Evolutionary conservation across 306 rosid genomes (phyloP).

Genomic region (Casuarina cunninghamiana): DNA sequence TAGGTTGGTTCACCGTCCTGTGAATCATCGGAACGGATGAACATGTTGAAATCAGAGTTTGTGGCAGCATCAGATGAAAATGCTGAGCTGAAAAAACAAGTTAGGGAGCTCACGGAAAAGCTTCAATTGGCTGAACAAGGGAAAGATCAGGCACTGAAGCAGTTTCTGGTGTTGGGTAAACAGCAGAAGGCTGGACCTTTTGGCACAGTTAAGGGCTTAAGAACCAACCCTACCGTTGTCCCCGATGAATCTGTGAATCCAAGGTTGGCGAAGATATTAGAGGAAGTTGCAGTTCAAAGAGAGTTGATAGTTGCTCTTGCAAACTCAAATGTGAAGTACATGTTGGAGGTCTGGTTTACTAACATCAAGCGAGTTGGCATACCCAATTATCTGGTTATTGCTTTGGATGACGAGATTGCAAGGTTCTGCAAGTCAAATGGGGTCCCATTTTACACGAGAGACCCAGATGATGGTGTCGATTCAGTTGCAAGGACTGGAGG

Average conservation of each 20-base stretch:
- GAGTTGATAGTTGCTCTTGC: conserved; percentile 91
- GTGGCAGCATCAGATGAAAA: conserved; percentile 55
- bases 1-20: conserved; percentile 61
- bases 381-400: conserved; percentile 79
- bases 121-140: conserved; percentile 70
- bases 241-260: conserved; percentile 88
- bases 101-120: conserved; percentile 68
- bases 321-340: conserved; percentile 76
- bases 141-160: conserved; percentile 81
- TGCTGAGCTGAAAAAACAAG: conserved; percentile 53
- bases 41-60: conserved; percentile 66
- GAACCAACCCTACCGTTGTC: conserved; percentile 68
- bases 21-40: conserved; percentile 65
- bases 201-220: conserved; percentile 74
- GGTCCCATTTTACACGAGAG: conserved; percentile 82
- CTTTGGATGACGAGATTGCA: conserved; percentile 65
- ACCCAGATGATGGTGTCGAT: conserved; percentile 64
- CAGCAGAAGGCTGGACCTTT: conserved; percentile 74
- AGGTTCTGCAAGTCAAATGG: conserved; percentile 54
- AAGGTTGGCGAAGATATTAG: conserved; percentile 73
- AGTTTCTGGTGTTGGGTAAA: conserved; percentile 65
- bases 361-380: conserved; percentile 74
- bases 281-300: conserved; percentile 61
- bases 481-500: conserved; percentile 60
- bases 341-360: conserved; percentile 83